These are phyloP conservation scores for Coemansia sp. DNA, from an alignment of 192 early-diverging fungal genomes.

Conservation along the genomic window DNA sequence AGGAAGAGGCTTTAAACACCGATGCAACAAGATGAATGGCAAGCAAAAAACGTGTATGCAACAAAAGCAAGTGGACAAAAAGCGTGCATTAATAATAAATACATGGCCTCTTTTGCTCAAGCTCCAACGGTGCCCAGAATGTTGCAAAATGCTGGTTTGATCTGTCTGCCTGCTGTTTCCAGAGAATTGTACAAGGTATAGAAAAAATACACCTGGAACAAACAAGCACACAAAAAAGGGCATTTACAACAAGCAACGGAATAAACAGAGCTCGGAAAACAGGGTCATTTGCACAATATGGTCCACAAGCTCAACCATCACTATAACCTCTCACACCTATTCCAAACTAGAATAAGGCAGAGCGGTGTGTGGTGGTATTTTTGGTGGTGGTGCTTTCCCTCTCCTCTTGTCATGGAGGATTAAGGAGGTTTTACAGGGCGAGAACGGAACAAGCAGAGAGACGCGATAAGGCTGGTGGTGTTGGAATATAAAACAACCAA, in stretches of 20 bases:
- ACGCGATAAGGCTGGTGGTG: too few species aligned
- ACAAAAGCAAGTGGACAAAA: neutral
- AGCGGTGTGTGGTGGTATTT: neutral
- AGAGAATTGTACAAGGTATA: neutral
- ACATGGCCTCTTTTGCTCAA: neutral
- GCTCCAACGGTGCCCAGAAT: too few species aligned
- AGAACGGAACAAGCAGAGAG: too few species aligned
- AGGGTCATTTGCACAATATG: too few species aligned
- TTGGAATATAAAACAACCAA: too few species aligned
- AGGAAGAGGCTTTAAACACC: neutral
- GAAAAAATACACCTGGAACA: constrained; percentile 5
- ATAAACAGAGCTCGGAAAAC: constrained; percentile 1
- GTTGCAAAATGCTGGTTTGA: neutral
- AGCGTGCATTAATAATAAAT: neutral
- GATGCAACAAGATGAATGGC: neutral
- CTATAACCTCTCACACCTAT: neutral
- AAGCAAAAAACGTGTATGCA: neutral
- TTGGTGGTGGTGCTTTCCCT: too few species aligned
- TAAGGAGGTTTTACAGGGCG: too few species aligned
- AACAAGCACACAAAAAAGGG: neutral
- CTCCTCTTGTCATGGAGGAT: too few species aligned
- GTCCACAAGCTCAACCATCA: too few species aligned
- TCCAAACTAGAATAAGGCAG: neutral
- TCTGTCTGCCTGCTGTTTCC: neutral
- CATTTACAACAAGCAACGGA: neutral